These are phyloP conservation scores for Clavispora phyllophila DNA, from an alignment of 805 yeast genomes.

Conservation along the genomic window DNA sequence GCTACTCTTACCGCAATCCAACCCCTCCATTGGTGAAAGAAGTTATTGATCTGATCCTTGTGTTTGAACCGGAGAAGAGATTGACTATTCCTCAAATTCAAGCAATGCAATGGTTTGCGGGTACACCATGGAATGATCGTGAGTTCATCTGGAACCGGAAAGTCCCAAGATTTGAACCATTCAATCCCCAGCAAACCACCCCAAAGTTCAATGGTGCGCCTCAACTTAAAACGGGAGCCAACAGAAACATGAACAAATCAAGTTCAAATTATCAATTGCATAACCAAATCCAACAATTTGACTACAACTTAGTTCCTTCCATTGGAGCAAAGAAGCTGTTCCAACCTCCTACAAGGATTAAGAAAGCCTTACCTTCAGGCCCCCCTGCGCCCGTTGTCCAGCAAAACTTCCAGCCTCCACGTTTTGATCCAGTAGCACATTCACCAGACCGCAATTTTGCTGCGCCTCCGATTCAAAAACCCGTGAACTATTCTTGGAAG, in stretches of 20 bases:
- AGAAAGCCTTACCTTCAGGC: conserved; percentile 10
- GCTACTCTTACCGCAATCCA: conserved; percentile 48
- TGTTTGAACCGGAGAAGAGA: conserved; percentile 29
- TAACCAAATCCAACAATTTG: conserved; percentile 31
- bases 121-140: conserved; percentile 37
- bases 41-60: conserved; percentile 29
- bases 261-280: conserved; percentile 36
- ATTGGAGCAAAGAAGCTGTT: conserved; percentile 26
- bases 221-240: conserved; percentile 30
- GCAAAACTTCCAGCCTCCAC: conserved; percentile 1
- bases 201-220: conserved; percentile 13
- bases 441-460: not conserved
- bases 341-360: conserved; percentile 32
- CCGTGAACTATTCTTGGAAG: not conserved
- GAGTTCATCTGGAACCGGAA: conserved; percentile 33
- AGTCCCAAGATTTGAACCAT: conserved; percentile 26
- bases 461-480: not conserved
- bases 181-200: not conserved
- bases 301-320: conserved; percentile 29
- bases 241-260: conserved; percentile 33
- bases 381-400: not conserved
- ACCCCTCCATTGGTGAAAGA: conserved; percentile 25
- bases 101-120: conserved; percentile 32
- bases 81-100: conserved; percentile 30
- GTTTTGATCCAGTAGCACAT: not conserved